Evolutionary conservation across 352 stramenopile species (phyloP).

Genomic region (Phytophthora megakarya): DNA sequence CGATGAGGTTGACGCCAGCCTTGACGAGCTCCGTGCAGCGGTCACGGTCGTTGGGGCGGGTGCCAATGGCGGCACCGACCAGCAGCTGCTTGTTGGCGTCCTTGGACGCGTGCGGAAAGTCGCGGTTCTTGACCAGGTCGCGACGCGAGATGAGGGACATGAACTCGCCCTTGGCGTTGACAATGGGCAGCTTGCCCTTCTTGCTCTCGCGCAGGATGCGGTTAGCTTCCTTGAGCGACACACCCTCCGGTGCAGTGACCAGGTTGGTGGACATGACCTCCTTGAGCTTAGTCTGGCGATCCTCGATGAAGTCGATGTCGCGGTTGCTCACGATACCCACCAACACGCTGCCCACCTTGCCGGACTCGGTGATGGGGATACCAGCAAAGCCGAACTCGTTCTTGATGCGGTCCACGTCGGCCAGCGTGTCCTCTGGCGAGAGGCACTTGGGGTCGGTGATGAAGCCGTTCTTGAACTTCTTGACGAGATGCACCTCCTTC

Average conservation of each 20-base stretch:
- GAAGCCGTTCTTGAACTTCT: conserved; percentile 99
- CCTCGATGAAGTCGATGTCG: conserved; percentile 99
- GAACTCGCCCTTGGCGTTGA: conserved; percentile 98
- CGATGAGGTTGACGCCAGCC: conserved; percentile 98
- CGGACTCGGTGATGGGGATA: conserved; percentile 98
- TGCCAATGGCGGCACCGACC: conserved; percentile 98
- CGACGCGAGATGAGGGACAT: conserved; percentile 98
- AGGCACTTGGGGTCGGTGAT: conserved; percentile 98
- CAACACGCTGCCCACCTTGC: conserved; percentile 97
- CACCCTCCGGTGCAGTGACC: conserved; percentile 94
- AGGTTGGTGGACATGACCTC: conserved; percentile 92
- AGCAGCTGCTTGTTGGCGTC: conserved; percentile 99
- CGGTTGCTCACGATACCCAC: conserved; percentile 99
- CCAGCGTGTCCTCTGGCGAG: conserved; percentile 95
- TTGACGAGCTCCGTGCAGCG: conserved; percentile 92
- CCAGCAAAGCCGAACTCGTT: conserved; percentile 96
- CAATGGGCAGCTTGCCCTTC: conserved; percentile 99
- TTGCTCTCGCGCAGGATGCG: conserved; percentile 98
- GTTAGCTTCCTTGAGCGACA: conserved; percentile 97
- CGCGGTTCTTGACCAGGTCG: conserved; percentile 98
- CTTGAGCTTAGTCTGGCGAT: conserved; percentile 86
- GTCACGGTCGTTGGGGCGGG: conserved; percentile 95
- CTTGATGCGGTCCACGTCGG: conserved; percentile 97
- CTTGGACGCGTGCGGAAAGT: conserved; percentile 97
- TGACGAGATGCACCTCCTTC: conserved; percentile 94